phyloP scores from a whole-genome alignment of 257 asterid genomes.

The Prunella vulgaris region DNA sequence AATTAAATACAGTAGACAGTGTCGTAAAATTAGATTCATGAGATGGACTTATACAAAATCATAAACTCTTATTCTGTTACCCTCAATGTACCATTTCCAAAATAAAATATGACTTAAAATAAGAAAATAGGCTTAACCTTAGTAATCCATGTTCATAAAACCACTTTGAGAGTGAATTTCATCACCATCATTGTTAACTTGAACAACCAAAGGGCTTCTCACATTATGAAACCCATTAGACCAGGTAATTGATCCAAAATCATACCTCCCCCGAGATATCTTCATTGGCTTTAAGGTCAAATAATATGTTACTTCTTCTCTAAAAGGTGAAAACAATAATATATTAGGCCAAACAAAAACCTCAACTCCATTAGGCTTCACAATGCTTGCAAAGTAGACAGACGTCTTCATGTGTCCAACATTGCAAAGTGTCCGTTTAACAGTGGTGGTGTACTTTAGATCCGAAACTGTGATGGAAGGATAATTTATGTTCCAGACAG shows the following conservation, averaged over 20 bases:
- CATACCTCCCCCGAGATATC: conserved; percentile 35
- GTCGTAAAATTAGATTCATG: no score
- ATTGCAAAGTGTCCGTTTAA: conserved; percentile 30
- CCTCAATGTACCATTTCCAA: no score
- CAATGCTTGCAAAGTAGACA: conserved; percentile 34
- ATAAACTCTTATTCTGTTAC: no score
- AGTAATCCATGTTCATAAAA: no score
- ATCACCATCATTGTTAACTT: conserved; percentile 25
- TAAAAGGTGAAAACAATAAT: conserved; percentile 38
- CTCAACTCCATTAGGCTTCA: conserved; percentile 14
- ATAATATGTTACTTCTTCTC: conserved; percentile 30
- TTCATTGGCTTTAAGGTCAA: conserved; percentile 42
- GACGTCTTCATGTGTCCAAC: conserved; percentile 32
- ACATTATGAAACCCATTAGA: conserved; percentile 52
- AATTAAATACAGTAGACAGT: no score
- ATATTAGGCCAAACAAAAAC: conserved; percentile 17
- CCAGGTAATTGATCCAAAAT: conserved; percentile 58
- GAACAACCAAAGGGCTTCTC: conserved; percentile 54
- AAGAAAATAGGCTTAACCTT: no score
- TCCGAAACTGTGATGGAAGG: conserved; percentile 39
- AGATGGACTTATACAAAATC: no score
- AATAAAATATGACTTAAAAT: no score
- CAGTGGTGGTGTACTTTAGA: conserved; percentile 31
- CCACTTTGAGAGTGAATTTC: no score
- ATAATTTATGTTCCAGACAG: conserved; percentile 38